A percentile compares a stretch with the other conserved stretches of the same genome.
These are phyloP conservation scores for Cladophialophora immunda DNA, from an alignment of 2,329 filamentous ascomycete species.

Conservation along the genomic window DNA sequence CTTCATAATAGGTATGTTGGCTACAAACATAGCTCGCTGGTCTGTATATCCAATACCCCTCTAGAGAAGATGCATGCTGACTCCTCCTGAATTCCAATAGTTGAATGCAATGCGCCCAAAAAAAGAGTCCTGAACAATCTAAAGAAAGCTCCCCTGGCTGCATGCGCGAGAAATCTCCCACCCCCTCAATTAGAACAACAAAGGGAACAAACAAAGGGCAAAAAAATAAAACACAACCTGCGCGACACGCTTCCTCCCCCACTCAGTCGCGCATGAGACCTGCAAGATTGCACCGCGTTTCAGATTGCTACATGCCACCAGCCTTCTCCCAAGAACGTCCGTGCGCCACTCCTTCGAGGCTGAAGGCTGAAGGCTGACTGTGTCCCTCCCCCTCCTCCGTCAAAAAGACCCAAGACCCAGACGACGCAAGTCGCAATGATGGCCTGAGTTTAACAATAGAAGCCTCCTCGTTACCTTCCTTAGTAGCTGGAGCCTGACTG, in stretches of 20 bases:
- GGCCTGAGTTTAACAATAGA: background rate
- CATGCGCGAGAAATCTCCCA: background rate
- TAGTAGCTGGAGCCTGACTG: background rate
- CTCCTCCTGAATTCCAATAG: conserved; percentile 17
- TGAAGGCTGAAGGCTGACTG: conserved; percentile 10
- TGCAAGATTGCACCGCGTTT: conserved; percentile 34
- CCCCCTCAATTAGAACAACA: background rate
- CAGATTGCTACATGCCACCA: conserved; percentile 32
- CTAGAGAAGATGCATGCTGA: conserved; percentile 1
- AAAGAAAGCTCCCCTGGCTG: background rate
- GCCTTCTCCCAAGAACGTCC: background rate
- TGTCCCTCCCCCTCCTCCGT: conserved; percentile 1
- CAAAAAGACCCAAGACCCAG: background rate
- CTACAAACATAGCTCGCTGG: background rate
- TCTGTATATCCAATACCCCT: conserved; percentile 1
- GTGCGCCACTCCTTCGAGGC: conserved; percentile 16
- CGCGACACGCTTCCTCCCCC: background rate
- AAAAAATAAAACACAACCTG: background rate
- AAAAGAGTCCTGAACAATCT: conserved; percentile 2
- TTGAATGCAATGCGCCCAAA: background rate
- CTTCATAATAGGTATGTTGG: too few species aligned
- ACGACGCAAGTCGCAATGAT: background rate
- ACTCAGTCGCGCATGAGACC: conserved; percentile 13
- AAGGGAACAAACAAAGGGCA: background rate
- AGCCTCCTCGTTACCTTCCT: background rate